Conservation (phyloP, 768 basidiomycete species). For the Mycena vulgaris region DNA sequence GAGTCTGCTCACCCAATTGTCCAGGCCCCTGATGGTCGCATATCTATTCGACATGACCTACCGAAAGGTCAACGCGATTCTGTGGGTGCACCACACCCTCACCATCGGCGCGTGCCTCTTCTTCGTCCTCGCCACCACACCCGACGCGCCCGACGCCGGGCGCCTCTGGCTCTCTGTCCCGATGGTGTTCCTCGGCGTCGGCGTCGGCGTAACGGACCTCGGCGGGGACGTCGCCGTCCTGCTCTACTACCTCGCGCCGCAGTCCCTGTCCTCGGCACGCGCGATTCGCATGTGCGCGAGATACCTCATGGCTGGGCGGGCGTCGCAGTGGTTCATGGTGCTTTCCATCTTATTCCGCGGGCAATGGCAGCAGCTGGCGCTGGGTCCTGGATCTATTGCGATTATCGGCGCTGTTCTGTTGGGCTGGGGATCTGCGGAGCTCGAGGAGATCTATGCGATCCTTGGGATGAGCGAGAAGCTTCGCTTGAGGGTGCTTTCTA, state of each 20-base stretch:
- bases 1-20: neutral
- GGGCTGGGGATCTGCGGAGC: slow-evolving; percentile 13
- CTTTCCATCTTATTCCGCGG: slow-evolving; percentile 16
- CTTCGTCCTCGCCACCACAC: neutral
- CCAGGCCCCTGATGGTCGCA: neutral
- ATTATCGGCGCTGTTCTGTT: neutral
- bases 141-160: slow-evolving; percentile 9
- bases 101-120: slow-evolving; percentile 6
- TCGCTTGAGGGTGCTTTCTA: neutral
- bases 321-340: slow-evolving; percentile 8
- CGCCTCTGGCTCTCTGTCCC: slow-evolving; percentile 14
- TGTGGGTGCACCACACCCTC: slow-evolving; percentile 26
- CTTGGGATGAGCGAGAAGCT: slow-evolving; percentile 19
- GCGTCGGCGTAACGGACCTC: slow-evolving; percentile 21
- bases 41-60: slow-evolving; percentile 30
- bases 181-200: slow-evolving; percentile 17
- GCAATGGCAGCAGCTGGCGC: slow-evolving; percentile 6
- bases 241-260: slow-evolving; percentile 26
- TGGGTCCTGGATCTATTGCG: neutral
- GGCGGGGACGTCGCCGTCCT: slow-evolving; percentile 25
- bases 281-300: slow-evolving; percentile 3
- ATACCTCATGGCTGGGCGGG: slow-evolving; percentile 21
- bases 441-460: slow-evolving; percentile 20
- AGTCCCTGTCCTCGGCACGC: neutral
- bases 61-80: slow-evolving; percentile 14